Evolutionary conservation across 768 basidiomycete species (phyloP).

Genomic region (Infundibulicybe gibba): DNA sequence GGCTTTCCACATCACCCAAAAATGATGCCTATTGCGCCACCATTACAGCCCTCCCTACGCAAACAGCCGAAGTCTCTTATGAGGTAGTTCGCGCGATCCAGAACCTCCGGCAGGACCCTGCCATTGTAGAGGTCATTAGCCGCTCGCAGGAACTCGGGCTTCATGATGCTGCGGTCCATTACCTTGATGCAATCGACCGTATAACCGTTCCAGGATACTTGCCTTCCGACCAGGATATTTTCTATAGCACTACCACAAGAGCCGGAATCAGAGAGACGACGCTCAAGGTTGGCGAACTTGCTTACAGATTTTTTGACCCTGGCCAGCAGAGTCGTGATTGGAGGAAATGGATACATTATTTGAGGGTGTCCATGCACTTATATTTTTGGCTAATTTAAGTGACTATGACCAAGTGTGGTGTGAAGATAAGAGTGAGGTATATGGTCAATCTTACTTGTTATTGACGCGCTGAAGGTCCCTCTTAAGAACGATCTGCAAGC

Average conservation of each 20-base stretch:
- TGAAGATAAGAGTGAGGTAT: constrained; percentile 91
- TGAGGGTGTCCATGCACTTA: constrained; percentile 92
- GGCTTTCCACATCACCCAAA: constrained; percentile 63
- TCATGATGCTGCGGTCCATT: background rate
- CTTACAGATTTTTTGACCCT: constrained; percentile 90
- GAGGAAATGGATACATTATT: constrained; percentile 96
- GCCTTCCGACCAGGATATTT: constrained; percentile 94
- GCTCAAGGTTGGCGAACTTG: constrained; percentile 92
- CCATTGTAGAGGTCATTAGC: background rate
- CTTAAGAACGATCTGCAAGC: constrained; percentile 94
- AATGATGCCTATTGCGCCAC: constrained; percentile 65
- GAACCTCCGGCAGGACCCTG: background rate
- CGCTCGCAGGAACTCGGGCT: background rate
- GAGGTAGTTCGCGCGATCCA: background rate
- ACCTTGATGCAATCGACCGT: constrained; percentile 38
- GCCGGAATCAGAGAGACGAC: constrained; percentile 98
- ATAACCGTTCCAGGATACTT: constrained; percentile 76
- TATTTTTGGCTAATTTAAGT: constrained; percentile 89
- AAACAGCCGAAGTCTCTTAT: background rate
- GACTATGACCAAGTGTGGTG: constrained; percentile 98
- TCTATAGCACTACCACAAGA: constrained; percentile 92
- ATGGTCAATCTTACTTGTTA: constrained; percentile 23
- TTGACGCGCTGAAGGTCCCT: background rate
- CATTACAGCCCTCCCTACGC: constrained; percentile 42
- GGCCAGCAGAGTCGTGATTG: constrained; percentile 87